These are phyloP conservation scores for Aspergillus candidus DNA, from an alignment of 2,329 filamentous ascomycete species.

Conservation along the genomic window DNA sequence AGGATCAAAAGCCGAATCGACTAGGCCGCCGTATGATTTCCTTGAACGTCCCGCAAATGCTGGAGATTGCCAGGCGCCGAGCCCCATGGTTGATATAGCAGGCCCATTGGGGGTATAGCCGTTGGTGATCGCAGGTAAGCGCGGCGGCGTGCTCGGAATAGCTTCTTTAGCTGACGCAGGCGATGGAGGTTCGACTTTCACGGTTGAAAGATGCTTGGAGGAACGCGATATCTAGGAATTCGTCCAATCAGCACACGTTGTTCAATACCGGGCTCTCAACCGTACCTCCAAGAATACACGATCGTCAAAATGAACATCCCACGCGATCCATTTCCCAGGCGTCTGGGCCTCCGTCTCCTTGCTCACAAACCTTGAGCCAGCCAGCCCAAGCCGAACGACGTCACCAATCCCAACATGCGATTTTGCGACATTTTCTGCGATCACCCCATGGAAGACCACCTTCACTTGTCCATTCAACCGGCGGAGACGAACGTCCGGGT, in stretches of 20 bases:
- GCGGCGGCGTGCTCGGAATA: conserved; percentile 14
- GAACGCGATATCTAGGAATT: conserved; percentile 21
- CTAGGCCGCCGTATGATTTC: conserved; percentile 62
- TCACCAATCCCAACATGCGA: conserved; percentile 72
- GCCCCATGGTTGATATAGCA: conserved; percentile 22
- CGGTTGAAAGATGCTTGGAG: conserved; percentile 17
- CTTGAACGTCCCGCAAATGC: conserved; percentile 70
- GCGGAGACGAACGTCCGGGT: conserved; percentile 76
- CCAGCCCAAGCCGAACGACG: conserved; percentile 61
- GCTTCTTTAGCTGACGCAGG: conserved; percentile 19
- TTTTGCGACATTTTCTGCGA: conserved; percentile 63
- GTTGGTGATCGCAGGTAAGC: conserved; percentile 22
- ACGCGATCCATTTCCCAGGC: conserved; percentile 52
- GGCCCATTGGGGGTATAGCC: conserved; percentile 8
- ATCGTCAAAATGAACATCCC: conserved; percentile 48
- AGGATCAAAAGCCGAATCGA: conserved; percentile 59
- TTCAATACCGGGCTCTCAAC: background rate
- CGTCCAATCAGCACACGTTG: background rate
- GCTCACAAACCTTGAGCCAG: conserved; percentile 60
- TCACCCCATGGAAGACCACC: conserved; percentile 64
- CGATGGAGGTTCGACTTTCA: conserved; percentile 51
- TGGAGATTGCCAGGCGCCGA: conserved; percentile 64
- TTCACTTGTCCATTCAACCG: conserved; percentile 73
- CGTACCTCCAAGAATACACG: conserved; percentile 34
- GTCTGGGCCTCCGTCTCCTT: conserved; percentile 48